phyloP scores from a whole-genome alignment of 345 rosid species.

The Arabis alpina region DNA sequence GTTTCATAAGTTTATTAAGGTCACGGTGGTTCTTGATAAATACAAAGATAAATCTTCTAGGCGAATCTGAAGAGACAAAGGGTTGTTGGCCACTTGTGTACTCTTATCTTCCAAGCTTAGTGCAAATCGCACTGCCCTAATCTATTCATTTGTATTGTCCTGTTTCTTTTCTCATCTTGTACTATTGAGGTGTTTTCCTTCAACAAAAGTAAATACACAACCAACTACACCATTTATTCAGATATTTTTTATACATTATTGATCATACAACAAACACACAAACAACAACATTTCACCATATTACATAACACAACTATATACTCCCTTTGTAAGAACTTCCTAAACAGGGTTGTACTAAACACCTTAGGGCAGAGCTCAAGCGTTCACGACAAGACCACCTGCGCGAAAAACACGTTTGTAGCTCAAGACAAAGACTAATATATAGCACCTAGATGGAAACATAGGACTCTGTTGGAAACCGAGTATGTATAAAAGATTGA shows the following conservation, averaged over 20 bases:
- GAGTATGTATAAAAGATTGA: neutral
- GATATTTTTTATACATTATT: constrained; percentile 15
- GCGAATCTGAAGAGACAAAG: neutral
- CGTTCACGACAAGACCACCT: constrained; percentile 45
- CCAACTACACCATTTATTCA: constrained; percentile 24
- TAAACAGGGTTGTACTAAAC: neutral
- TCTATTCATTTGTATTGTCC: neutral
- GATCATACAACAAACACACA: neutral
- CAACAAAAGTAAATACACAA: neutral
- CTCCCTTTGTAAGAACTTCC: constrained; percentile 14
- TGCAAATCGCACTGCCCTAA: neutral
- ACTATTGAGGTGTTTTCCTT: neutral
- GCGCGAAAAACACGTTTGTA: constrained; percentile 13
- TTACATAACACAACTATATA: neutral
- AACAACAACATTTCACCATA: constrained; percentile 6
- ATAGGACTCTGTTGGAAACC: neutral
- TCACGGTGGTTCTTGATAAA: no score
- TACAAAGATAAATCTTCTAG: no score
- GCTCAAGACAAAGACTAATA: neutral
- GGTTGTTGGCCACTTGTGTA: neutral
- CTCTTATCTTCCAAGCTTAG: neutral
- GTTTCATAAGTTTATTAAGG: no score
- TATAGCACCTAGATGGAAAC: neutral
- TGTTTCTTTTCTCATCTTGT: neutral
- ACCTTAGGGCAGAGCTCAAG: constrained; percentile 25